Conservation (phyloP, 2,329 filamentous ascomycete genomes). For the Monilinia fructicola region DNA sequence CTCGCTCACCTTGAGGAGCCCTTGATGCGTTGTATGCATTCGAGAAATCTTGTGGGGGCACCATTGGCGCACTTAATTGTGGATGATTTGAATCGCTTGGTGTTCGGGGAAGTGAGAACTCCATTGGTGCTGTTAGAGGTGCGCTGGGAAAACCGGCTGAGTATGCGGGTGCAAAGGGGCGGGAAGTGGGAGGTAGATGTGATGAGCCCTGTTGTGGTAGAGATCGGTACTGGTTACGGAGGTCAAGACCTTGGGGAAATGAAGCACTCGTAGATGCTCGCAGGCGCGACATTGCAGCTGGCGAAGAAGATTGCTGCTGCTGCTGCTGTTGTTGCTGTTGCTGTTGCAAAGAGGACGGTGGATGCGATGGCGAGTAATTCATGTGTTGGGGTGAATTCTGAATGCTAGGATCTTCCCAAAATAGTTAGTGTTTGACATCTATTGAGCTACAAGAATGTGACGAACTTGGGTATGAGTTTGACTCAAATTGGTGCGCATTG, state of each 20-base stretch:
- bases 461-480: constrained; percentile 52
- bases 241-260: constrained; percentile 49
- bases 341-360: constrained; percentile 45
- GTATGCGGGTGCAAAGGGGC: constrained; percentile 45
- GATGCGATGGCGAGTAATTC: constrained; percentile 49
- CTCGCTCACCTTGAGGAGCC: constrained; percentile 31
- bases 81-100: constrained; percentile 44
- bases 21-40: constrained; percentile 35
- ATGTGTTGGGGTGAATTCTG: constrained; percentile 51
- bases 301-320: too few species aligned
- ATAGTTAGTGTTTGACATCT: constrained; percentile 34
- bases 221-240: constrained; percentile 48
- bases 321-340: too few species aligned
- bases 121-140: constrained; percentile 54
- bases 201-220: constrained; percentile 39
- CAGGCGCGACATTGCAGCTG: constrained; percentile 47
- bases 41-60: constrained; percentile 52
- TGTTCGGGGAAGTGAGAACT: constrained; percentile 51
- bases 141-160: constrained; percentile 54
- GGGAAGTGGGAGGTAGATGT: constrained; percentile 31
- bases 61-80: constrained; percentile 56
- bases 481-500: constrained; percentile 51
- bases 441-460: constrained; percentile 27
- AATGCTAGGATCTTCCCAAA: constrained; percentile 46
- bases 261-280: constrained; percentile 50